Conservation (phyloP, 2,329 filamentous ascomycete genomes). For the Madurella mycetomatis region DNA sequence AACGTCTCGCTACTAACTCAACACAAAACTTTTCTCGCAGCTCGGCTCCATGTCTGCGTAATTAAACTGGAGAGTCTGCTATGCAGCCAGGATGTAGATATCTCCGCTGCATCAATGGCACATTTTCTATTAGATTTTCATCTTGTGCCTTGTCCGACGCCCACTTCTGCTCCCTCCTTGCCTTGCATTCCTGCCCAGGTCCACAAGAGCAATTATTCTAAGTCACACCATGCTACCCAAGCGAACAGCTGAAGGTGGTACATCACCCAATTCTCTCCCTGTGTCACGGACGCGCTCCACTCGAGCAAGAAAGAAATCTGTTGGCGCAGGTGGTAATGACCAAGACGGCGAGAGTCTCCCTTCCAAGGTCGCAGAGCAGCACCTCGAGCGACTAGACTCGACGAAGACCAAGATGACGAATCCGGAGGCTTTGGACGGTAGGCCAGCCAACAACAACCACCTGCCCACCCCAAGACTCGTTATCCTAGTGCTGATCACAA, state of each 20-base stretch:
- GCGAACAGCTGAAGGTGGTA: slow-evolving; percentile 11
- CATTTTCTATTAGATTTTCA: no score
- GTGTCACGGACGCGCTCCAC: neutral
- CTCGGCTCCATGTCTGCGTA: no score
- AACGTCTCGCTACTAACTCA: no score
- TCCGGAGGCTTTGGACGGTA: neutral
- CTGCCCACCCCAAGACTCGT: neutral
- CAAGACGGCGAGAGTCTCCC: neutral
- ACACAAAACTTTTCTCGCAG: no score
- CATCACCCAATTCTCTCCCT: neutral
- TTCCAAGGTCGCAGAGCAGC: neutral
- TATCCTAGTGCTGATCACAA: neutral
- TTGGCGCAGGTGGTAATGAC: neutral
- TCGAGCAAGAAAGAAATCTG: neutral
- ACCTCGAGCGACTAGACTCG: neutral
- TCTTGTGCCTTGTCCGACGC: no score
- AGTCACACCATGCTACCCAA: slow-evolving; percentile 17
- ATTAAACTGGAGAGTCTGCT: no score
- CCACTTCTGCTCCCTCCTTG: neutral
- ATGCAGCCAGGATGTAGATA: no score
- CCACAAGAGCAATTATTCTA: neutral
- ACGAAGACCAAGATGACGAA: slow-evolving; percentile 3
- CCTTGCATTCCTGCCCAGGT: neutral
- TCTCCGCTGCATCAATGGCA: no score
- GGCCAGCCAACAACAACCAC: neutral